These are phyloP conservation scores for Pleurotus eryngii DNA, from an alignment of 768 basidiomycete genomes.

Conservation along the genomic window DNA sequence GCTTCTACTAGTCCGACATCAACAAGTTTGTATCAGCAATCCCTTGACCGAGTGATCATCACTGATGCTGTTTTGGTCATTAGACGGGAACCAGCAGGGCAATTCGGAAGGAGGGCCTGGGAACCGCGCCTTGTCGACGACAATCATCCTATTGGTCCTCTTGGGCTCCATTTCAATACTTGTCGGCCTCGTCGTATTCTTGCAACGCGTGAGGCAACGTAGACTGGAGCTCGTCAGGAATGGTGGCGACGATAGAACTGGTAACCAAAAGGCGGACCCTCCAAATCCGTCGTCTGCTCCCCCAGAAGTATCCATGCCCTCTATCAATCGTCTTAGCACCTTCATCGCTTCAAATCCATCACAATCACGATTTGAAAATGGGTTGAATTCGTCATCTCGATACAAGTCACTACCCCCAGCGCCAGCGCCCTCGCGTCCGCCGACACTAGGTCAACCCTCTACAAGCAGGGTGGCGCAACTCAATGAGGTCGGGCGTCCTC, in stretches of 20 bases:
- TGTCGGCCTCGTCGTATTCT: constrained; percentile 7
- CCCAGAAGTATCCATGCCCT: not conserved
- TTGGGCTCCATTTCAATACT: constrained; percentile 8
- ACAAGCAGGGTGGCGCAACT: not conserved
- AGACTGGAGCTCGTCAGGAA: not conserved
- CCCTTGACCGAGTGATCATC: not conserved
- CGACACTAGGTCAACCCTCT: not conserved
- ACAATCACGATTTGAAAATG: not conserved
- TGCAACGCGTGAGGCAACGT: constrained; percentile 1
- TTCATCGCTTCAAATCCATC: not conserved
- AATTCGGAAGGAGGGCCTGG: not conserved
- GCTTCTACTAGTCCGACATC: not conserved
- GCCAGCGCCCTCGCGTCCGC: not conserved
- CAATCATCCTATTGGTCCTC: constrained; percentile 6
- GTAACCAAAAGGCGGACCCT: not conserved
- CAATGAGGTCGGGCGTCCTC: not conserved
- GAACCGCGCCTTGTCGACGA: constrained; percentile 1
- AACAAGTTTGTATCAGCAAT: not conserved
- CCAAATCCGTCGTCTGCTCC: not conserved
- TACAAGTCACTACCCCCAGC: not conserved
- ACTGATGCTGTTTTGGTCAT: not conserved
- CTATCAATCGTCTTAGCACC: not conserved
- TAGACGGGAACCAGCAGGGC: not conserved
- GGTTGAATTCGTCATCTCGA: not conserved
- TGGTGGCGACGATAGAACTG: not conserved